These are phyloP conservation scores for Apophysomyces sp. DNA, from an alignment of 371 early-diverging fungal species.

Conservation along the genomic window DNA sequence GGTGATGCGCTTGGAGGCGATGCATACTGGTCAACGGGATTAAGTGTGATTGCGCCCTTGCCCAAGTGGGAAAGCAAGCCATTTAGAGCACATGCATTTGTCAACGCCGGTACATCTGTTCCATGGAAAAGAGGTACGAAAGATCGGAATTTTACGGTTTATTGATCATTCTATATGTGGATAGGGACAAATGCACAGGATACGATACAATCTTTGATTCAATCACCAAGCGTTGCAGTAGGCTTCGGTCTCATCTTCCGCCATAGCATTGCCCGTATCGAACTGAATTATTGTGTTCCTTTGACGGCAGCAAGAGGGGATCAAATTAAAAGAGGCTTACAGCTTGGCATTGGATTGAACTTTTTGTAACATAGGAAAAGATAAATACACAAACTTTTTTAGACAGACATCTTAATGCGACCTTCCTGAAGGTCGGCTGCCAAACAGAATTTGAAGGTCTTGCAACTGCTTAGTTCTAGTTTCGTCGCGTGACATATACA, in stretches of 20 bases:
- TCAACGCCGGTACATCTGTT: slow-evolving; percentile 82
- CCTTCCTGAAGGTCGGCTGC: slow-evolving; percentile 7
- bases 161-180: neutral
- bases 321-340: slow-evolving; percentile 73
- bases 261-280: slow-evolving; percentile 83
- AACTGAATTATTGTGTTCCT: slow-evolving; percentile 90
- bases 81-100: slow-evolving; percentile 80
- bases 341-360: slow-evolving; percentile 86
- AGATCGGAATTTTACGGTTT: neutral
- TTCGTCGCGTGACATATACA: slow-evolving; percentile 54
- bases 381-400: neutral
- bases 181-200: slow-evolving; percentile 21
- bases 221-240: slow-evolving; percentile 65
- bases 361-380: slow-evolving; percentile 59
- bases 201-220: slow-evolving; percentile 34
- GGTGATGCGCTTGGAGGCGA: slow-evolving; percentile 90
- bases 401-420: neutral
- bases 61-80: slow-evolving; percentile 67
- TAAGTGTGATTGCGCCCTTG: slow-evolving; percentile 80
- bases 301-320: slow-evolving; percentile 73
- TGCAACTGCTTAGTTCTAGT: slow-evolving; percentile 43
- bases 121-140: slow-evolving; percentile 49
- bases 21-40: slow-evolving; percentile 73
- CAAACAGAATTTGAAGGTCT: slow-evolving; percentile 49
- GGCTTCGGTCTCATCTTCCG: slow-evolving; percentile 87